These are phyloP conservation scores for button mushroom (Agaricus bisporus) DNA, from an alignment of 768 basidiomycete species.

Conservation along the genomic window DNA sequence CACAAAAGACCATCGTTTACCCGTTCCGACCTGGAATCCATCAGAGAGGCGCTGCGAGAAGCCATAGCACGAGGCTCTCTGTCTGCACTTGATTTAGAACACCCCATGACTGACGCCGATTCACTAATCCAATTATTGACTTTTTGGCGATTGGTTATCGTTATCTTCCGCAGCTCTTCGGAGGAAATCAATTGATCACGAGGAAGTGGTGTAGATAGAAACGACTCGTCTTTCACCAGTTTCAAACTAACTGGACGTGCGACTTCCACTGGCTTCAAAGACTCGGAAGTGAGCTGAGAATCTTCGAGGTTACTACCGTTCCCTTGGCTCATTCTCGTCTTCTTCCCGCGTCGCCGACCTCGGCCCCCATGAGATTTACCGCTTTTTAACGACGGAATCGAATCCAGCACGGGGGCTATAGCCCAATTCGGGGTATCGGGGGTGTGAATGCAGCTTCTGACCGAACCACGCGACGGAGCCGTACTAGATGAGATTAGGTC, in stretches of 20 bases:
- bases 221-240: neutral
- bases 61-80: neutral
- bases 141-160: neutral
- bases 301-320: neutral
- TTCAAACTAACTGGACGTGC: neutral
- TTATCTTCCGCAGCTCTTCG: neutral
- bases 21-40: constrained; percentile 1
- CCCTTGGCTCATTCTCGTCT: neutral
- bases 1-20: neutral
- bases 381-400: neutral
- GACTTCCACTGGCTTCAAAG: neutral
- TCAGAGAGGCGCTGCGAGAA: neutral
- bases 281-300: neutral
- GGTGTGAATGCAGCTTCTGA: neutral
- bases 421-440: constrained; percentile 26
- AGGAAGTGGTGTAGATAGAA: neutral
- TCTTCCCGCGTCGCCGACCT: neutral
- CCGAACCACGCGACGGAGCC: neutral
- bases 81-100: neutral
- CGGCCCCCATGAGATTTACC: neutral
- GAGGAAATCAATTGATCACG: neutral
- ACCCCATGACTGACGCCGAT: constrained; percentile 1
- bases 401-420: constrained; percentile 18
- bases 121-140: constrained; percentile 5
- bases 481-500: neutral